These are phyloP conservation scores for Ormosia emarginata DNA, from an alignment of 306 rosid species.

Conservation along the genomic window DNA sequence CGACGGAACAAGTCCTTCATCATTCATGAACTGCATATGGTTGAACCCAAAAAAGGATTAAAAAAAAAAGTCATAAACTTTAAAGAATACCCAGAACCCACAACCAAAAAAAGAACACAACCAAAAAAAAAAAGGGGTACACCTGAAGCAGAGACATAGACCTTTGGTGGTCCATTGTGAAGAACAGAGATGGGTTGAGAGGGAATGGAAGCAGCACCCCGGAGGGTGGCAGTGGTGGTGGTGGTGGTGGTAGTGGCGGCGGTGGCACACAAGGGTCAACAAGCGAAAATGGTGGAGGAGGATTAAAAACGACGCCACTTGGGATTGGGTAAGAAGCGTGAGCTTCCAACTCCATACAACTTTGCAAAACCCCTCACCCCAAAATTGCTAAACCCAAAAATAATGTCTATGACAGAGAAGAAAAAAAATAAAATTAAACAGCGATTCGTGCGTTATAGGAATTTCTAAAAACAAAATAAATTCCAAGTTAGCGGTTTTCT, in stretches of 20 bases:
- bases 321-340: background rate
- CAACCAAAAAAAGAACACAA: background rate
- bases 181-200: constrained; percentile 5
- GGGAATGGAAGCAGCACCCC: constrained; percentile 17
- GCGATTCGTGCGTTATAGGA: background rate
- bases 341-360: constrained; percentile 38
- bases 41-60: background rate
- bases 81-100: background rate
- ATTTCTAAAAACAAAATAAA: constrained; percentile 1
- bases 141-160: constrained; percentile 41
- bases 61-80: background rate
- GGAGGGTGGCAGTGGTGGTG: constrained; percentile 6
- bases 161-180: constrained; percentile 29
- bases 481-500: background rate
- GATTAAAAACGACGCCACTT: constrained; percentile 22
- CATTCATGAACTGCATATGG: constrained; percentile 24
- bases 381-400: constrained; percentile 32
- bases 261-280: background rate
- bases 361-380: background rate
- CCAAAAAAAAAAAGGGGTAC: background rate
- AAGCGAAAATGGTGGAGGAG: constrained; percentile 1
- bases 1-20: constrained; percentile 40
- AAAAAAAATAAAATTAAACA: background rate
- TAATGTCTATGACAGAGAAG: background rate
- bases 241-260: background rate